Evolutionary conservation across 306 rosid genomes (phyloP), one percentile per base, ranked within the genome.

Genomic region (Ormosia emarginata): DNA sequence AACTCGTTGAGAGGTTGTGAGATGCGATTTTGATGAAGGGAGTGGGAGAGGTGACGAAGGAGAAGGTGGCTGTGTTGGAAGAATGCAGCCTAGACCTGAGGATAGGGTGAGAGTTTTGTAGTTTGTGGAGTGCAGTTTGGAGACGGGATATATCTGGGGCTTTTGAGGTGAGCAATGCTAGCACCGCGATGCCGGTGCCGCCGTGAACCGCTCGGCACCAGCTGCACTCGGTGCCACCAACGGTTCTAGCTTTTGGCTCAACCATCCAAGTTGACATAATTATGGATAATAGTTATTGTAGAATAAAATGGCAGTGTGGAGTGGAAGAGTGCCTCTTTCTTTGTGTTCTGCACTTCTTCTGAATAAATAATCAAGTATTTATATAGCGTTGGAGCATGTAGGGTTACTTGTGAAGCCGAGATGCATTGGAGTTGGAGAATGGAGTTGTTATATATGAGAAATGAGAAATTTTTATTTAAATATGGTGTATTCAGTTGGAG

Each of bases 71-170:
- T 1, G 86, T 4, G 58, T 10, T 70, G 24, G 24, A 24, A 14
- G 56, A 53, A 11, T 55, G 86, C 79, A 91, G 82, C 77, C 63
- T 84, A 6, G 92, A 84, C 67, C 61, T 84, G 86, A 90, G 94
- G 85, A 92, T 82, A 5, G 93, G 94, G 47, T 86, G 94, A 56
- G 86, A 64, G 18, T 77, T 81, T 77, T 92, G 94, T 50, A 92
- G 81, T 3, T 68, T 64, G 64, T 79, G 67, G 61, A 90, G 85
- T 40, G 92, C 84, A 4, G 44, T 65, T 81, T 89, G 88, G 74
- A 90, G 81, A 17, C 2, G 71, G 1, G 78, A 11, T 18, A 77
- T 30, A 3, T 81, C 30, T 1, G 71, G 85, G n/a, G 79, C 7
- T 12, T 81, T 86, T 2, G 90, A 59, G 74, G 37, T 14, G 9